Conservation (phyloP, 306 rosid species). For the Erythrophleum fordii region DNA sequence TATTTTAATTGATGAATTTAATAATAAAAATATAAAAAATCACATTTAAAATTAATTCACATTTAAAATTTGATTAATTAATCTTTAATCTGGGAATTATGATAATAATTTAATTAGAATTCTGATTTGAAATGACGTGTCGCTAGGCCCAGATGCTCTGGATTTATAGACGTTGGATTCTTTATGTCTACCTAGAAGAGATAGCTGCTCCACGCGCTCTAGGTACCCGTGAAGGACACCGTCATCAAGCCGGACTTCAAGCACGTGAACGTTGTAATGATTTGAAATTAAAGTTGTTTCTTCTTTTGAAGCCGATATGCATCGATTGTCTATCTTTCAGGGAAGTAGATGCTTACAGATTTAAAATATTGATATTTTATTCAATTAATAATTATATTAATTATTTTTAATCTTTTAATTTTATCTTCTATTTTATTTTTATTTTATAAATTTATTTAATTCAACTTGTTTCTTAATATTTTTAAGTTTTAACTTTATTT, state of each 20-base stretch:
- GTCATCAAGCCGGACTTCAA: neutral
- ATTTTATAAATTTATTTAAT: too few species aligned
- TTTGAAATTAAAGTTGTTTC: conserved; percentile 1
- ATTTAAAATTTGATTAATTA: neutral
- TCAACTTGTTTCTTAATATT: too few species aligned
- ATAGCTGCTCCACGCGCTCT: neutral
- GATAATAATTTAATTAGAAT: neutral
- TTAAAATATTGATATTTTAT: too few species aligned
- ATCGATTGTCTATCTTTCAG: neutral
- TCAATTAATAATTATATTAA: too few species aligned
- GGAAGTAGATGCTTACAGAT: too few species aligned
- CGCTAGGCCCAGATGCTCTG: neutral
- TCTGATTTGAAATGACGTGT: conserved; percentile 18
- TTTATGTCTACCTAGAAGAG: neutral
- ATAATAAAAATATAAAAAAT: too few species aligned
- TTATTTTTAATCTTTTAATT: too few species aligned
- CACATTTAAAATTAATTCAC: too few species aligned
- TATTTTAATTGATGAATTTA: too few species aligned
- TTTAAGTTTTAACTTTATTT: too few species aligned
- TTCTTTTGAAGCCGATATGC: neutral
- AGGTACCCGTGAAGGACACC: neutral
- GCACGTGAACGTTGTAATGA: neutral
- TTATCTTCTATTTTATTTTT: too few species aligned
- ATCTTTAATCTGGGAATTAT: neutral
- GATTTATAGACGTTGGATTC: conserved; percentile 30